phyloP scores from a whole-genome alignment of 2,329 filamentous ascomycete genomes.

The Fusarium tricinctum region DNA sequence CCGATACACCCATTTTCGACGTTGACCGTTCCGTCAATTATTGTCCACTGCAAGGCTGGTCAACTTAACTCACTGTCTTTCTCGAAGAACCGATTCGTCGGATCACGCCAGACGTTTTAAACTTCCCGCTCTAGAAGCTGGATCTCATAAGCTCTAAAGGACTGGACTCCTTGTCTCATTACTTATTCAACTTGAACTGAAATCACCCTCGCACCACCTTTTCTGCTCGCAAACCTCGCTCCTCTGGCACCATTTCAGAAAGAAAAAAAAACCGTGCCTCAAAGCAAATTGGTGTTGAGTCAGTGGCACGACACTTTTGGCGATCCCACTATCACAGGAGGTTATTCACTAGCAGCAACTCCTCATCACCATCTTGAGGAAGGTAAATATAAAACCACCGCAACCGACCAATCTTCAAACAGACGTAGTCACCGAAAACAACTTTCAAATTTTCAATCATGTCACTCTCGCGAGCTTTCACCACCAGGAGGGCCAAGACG shows the following conservation, averaged over 20 bases:
- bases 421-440: conserved; percentile 12
- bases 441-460: conserved; percentile 51
- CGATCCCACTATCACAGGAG: conserved; percentile 16
- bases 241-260: conserved; percentile 27
- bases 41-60: conserved; percentile 35
- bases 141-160: conserved; percentile 42
- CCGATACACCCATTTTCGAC: conserved; percentile 47
- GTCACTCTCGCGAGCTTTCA: conserved; percentile 78
- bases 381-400: conserved; percentile 25
- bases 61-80: conserved; percentile 39
- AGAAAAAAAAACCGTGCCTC: conserved; percentile 12
- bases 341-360: conserved; percentile 19
- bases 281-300: conserved; percentile 33
- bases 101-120: conserved; percentile 35
- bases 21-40: conserved; percentile 50
- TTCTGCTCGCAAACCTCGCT: conserved; percentile 33
- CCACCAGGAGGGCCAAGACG: conserved; percentile 74
- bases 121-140: conserved; percentile 38
- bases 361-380: conserved; percentile 4
- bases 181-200: conserved; percentile 32
- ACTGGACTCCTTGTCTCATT: conserved; percentile 49
- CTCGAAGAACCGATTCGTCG: conserved; percentile 32
- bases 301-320: conserved; percentile 40
- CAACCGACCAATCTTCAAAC: conserved; percentile 6
- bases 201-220: conserved; percentile 26